phyloP scores from a whole-genome alignment of 2,329 filamentous ascomycete species.

The Trichoderma polysporum region DNA sequence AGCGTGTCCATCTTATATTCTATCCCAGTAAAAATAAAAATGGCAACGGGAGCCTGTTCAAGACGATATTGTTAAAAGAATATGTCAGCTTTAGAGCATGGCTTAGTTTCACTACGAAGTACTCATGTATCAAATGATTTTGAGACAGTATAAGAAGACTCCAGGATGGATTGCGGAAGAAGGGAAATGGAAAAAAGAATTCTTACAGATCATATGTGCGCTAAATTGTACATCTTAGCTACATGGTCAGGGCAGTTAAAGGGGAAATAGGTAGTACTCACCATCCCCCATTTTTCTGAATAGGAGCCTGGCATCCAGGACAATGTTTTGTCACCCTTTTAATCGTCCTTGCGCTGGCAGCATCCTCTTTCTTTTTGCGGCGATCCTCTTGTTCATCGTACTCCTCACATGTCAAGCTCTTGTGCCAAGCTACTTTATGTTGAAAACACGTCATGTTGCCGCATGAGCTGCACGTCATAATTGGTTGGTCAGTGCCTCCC shows the following conservation, averaged over 20 bases:
- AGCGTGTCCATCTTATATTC: background rate
- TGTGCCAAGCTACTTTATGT: slow-evolving; percentile 4
- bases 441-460: slow-evolving; percentile 1
- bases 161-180: background rate
- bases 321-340: background rate
- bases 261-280: background rate
- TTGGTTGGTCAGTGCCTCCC: background rate
- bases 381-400: background rate
- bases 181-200: background rate
- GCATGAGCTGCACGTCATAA: slow-evolving; percentile 5
- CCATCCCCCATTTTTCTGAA: slow-evolving; percentile 15
- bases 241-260: background rate
- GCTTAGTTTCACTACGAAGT: background rate
- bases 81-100: background rate
- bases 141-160: background rate
- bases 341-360: background rate
- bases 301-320: background rate
- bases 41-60: background rate
- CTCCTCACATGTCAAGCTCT: slow-evolving; percentile 6
- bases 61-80: background rate
- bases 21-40: background rate
- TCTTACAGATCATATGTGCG: background rate
- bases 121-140: background rate
- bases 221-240: background rate
- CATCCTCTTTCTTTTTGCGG: background rate